Evolutionary conservation across 139 green algal genomes (phyloP).

Genomic region (Chlorella sp.): DNA sequence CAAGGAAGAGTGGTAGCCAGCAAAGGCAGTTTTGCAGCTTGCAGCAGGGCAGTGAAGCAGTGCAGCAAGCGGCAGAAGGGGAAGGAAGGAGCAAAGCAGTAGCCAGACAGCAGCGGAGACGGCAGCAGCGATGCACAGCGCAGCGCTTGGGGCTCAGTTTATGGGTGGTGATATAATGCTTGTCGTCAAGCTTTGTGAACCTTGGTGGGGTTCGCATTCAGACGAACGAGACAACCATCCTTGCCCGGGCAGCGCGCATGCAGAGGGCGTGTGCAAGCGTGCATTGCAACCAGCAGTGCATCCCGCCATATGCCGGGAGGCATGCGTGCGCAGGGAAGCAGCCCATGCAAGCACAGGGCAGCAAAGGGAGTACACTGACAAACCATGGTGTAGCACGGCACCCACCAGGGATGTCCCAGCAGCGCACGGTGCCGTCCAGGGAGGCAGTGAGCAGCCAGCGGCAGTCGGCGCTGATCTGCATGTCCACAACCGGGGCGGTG

Average conservation of each 20-base stretch:
- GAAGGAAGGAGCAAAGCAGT: background rate
- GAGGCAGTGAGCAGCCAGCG: conserved; percentile 88
- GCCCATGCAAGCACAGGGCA: background rate
- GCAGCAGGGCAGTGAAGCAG: background rate
- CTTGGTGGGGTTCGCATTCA: conserved; percentile 44
- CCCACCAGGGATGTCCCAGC: conserved; percentile 90
- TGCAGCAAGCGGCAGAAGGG: background rate
- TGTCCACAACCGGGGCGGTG: conserved; percentile 78
- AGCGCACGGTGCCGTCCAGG: conserved; percentile 89
- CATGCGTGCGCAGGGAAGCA: background rate
- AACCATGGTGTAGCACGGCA: background rate
- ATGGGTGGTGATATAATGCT: conserved; percentile 58
- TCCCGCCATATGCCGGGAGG: background rate
- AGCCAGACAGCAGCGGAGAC: background rate
- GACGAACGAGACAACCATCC: conserved; percentile 59
- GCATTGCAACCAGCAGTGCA: background rate
- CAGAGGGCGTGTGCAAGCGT: background rate
- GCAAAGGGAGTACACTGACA: background rate
- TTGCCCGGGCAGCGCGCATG: background rate
- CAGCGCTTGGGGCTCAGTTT: conserved; percentile 38
- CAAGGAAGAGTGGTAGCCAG: too few species aligned
- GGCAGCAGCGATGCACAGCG: background rate
- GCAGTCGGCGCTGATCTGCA: conserved; percentile 78
- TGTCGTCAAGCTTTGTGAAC: conserved; percentile 51
- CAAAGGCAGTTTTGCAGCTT: too few species aligned